Percentiles rank a stretch among this genome's conserved stretches.
Evolutionary conservation across 164 flowering plant species (phyloP).

Genomic region (Vitis amurensis): DNA sequence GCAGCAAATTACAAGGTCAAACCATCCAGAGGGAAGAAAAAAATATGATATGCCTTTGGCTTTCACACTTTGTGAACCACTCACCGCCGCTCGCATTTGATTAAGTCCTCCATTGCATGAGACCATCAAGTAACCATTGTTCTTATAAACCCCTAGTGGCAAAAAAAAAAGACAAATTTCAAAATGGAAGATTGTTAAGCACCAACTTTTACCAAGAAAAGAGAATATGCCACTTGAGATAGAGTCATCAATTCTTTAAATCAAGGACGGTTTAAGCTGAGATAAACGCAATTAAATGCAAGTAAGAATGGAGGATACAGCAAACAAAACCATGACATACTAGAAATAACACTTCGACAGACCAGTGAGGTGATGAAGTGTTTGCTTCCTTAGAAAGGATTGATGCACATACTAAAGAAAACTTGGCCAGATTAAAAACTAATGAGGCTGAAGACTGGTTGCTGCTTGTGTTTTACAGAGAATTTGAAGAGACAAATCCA

Average conservation of each 20-base stretch:
- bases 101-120: constrained; percentile 95
- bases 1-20: background rate
- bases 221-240: background rate
- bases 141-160: constrained; percentile 74
- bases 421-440: too few relatives aligned
- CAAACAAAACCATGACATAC: background rate
- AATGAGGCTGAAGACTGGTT: too few relatives aligned
- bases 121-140: constrained; percentile 92
- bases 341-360: background rate
- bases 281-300: too few relatives aligned
- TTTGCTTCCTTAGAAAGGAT: background rate
- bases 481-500: background rate
- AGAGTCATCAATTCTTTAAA: too few relatives aligned
- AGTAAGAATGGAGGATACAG: too few relatives aligned
- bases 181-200: background rate
- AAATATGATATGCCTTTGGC: background rate
- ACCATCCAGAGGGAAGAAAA: background rate
- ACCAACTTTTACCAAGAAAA: background rate
- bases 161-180: constrained; percentile 6
- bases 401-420: background rate
- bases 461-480: background rate
- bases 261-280: too few relatives aligned
- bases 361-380: background rate
- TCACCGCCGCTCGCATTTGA: constrained; percentile 94
- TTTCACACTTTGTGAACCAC: constrained; percentile 14